Base-by-base conservation (phyloP, 768 basidiomycete genomes). In the Naganishia kalamii region DNA sequence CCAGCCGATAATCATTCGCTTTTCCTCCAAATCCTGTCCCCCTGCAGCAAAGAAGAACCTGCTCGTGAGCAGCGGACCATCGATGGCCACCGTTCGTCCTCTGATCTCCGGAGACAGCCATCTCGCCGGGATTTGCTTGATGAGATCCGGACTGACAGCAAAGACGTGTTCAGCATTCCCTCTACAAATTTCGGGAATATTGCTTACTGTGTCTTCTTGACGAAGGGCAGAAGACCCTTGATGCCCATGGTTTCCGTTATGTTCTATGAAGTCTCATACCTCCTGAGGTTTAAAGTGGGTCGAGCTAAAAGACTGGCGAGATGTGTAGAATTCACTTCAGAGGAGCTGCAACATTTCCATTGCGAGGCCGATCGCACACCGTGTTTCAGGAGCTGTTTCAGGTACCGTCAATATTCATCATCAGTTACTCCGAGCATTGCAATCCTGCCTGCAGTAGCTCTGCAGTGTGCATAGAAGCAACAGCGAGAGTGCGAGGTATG, bases 11-110 rank as follows among this genome's bases (percentile, higher is more conserved):
- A 75, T 59, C n/a, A 69, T 70, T 17, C 70, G 71, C 67, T 75
- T 78, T 2, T 64, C 70, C 46, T 71, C 67, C 40, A 74, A 43
- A n/a, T 68, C 71, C 30, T 74, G 70, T 10, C 54, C 41, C n/a
- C 37, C 59, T 17, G 61, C 62, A 40, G 73, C 72, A 52, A 75
- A 78, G 62, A 75, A 74, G 61, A 72, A 76, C 60, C 74, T 65
- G 51, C 73, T 76, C 0, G 77, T 76, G 62, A 78, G 33, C 2
- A 78, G 66, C 3, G 74, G 76, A 5, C 70, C 77, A 70, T 78
- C 77, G 33, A 78, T 72, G 27, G 75, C 77, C 3, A 78, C 68
- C 21, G 66, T 66, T 51, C 74, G 76, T 30, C 72, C 72, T 33
- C 48, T 43, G 30, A 78, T 64, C 29, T 66, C 66, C 1, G 72